Conservation (phyloP, 208 protist species). For the Entamoeba nuttalli region DNA sequence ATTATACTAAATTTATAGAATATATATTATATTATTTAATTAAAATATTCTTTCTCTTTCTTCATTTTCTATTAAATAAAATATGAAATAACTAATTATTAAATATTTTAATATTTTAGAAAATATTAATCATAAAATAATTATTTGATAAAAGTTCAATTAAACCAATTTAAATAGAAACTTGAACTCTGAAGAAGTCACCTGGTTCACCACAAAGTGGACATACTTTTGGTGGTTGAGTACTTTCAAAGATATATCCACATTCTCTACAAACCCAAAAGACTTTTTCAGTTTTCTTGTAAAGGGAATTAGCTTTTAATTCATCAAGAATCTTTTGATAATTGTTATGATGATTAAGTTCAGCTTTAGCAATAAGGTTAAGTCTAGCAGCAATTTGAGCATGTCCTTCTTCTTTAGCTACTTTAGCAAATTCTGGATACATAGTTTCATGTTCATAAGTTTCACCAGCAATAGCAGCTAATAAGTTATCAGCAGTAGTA, state of each 20-base stretch:
- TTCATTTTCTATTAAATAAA: no score
- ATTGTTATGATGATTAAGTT: background rate
- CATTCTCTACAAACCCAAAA: background rate
- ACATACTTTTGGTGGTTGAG: background rate
- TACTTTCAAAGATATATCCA: background rate
- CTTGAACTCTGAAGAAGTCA: background rate
- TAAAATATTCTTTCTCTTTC: no score
- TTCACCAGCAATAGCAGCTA: background rate
- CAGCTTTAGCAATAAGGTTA: background rate
- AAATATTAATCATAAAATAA: no score
- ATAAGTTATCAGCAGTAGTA: background rate
- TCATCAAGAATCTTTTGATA: background rate
- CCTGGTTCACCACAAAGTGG: background rate
- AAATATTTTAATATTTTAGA: no score
- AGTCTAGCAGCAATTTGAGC: background rate
- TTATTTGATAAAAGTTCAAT: no score
- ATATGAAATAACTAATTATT: no score
- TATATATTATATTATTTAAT: no score
- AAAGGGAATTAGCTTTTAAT: background rate
- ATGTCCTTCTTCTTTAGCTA: background rate
- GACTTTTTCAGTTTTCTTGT: background rate
- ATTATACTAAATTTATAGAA: no score
- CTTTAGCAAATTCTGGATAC: background rate
- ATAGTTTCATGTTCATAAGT: background rate
- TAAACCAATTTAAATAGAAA: background rate